phyloP scores from a whole-genome alignment of 2,329 filamentous ascomycete genomes.

The Penicillium sp. region DNA sequence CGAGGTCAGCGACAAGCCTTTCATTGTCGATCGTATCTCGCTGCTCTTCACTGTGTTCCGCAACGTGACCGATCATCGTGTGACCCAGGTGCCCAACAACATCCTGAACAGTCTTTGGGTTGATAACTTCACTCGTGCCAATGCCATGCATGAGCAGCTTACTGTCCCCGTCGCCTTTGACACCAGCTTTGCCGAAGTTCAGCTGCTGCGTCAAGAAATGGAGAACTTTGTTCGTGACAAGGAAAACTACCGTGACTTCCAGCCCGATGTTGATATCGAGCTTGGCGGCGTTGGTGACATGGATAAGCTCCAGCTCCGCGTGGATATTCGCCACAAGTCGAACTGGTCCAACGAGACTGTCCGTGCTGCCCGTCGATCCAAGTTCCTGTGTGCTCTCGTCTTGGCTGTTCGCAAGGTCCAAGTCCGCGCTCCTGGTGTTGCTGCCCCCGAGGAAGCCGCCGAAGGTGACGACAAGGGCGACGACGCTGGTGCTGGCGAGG shows the following conservation, averaged over 20 bases:
- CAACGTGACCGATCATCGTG: constrained; percentile 77
- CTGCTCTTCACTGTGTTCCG: constrained; percentile 91
- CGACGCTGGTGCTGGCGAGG: constrained; percentile 57
- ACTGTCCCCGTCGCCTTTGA: constrained; percentile 80
- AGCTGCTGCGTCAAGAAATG: constrained; percentile 81
- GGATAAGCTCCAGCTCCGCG: constrained; percentile 80
- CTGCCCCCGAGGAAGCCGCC: constrained; percentile 45
- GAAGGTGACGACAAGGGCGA: constrained; percentile 66
- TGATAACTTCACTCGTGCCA: constrained; percentile 88
- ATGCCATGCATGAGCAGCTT: constrained; percentile 85
- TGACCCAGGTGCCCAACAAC: constrained; percentile 85
- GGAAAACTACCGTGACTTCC: constrained; percentile 89
- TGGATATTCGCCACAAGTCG: constrained; percentile 88
- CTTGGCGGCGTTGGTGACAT: constrained; percentile 78
- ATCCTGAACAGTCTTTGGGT: constrained; percentile 90
- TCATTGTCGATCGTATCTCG: constrained; percentile 91
- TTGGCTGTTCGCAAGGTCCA: constrained; percentile 83
- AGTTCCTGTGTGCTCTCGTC: constrained; percentile 94
- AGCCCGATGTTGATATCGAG: constrained; percentile 77
- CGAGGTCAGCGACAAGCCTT: constrained; percentile 68
- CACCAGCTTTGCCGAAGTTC: constrained; percentile 86
- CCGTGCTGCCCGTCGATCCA: constrained; percentile 78
- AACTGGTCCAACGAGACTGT: constrained; percentile 88
- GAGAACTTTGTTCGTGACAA: constrained; percentile 78
- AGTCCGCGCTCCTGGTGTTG: constrained; percentile 79